Evolutionary conservation across 768 basidiomycete species (phyloP).

Genomic region (Pleurotus pulmonarius): DNA sequence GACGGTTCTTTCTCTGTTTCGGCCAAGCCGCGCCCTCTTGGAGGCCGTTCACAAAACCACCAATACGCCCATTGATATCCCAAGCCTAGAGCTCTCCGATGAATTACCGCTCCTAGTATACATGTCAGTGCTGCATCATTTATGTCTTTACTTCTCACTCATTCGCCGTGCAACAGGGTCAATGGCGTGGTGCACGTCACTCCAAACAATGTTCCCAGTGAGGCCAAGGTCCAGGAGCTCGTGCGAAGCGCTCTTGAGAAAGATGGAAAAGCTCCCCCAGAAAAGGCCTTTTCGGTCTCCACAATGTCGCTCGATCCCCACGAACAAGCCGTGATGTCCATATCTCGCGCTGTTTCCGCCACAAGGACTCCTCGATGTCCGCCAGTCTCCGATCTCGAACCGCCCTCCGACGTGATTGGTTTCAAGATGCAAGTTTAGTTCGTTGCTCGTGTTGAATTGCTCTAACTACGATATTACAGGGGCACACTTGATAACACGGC

Average conservation of each 20-base stretch:
- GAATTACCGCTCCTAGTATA: background rate
- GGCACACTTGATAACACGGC: background rate
- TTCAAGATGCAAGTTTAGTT: background rate
- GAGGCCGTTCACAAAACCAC: background rate
- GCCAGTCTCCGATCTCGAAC: background rate
- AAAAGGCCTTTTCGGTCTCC: background rate
- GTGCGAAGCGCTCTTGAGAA: no score
- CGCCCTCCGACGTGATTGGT: background rate
- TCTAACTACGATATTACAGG: background rate
- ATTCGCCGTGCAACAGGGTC: background rate
- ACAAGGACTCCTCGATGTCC: background rate
- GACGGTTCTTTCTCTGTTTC: background rate
- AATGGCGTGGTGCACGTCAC: background rate
- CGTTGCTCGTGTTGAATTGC: background rate
- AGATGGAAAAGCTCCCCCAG: background rate
- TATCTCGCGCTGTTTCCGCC: background rate
- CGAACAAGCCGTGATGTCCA: background rate
- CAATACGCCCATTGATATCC: constrained; percentile 1
- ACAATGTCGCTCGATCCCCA: background rate
- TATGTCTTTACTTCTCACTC: background rate
- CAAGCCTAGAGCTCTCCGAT: background rate
- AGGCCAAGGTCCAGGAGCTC: background rate
- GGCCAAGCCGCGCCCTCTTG: background rate
- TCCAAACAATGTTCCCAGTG: background rate
- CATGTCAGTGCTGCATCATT: background rate